These are phyloP conservation scores for Ogataea methylovora DNA, from an alignment of 805 yeast species.

Conservation along the genomic window DNA sequence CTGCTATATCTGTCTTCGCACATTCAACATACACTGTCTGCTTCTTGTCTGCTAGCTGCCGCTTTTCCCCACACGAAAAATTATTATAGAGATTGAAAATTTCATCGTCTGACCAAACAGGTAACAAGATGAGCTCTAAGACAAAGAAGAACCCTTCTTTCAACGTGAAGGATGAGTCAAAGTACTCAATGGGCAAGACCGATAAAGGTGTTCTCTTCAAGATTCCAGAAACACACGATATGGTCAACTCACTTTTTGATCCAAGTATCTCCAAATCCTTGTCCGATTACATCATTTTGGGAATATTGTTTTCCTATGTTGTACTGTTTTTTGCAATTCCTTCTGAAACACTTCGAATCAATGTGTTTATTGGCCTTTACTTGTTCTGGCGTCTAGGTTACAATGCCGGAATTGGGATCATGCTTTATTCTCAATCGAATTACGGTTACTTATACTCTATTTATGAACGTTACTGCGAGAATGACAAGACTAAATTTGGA, in stretches of 20 bases:
- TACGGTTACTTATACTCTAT: conserved; percentile 40
- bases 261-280: conserved; percentile 64
- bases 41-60: too few relatives aligned
- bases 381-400: conserved; percentile 70
- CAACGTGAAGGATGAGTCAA: conserved; percentile 9
- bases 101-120: too few relatives aligned
- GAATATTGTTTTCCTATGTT: conserved; percentile 30
- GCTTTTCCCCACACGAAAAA: too few relatives aligned
- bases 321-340: conserved; percentile 20
- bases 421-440: conserved; percentile 61
- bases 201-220: conserved; percentile 35
- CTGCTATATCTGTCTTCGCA: too few relatives aligned
- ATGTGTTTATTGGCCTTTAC: conserved; percentile 47
- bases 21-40: too few relatives aligned
- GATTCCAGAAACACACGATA: conserved; percentile 68
- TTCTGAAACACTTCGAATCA: conserved; percentile 18
- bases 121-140: too few relatives aligned
- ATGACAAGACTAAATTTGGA: conserved; percentile 1
- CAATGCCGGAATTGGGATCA: conserved; percentile 72
- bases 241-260: conserved; percentile 76
- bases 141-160: conserved; percentile 1
- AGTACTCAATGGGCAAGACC: conserved; percentile 32
- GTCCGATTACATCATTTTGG: conserved; percentile 54
- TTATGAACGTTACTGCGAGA: conserved; percentile 20
- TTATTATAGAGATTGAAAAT: too few relatives aligned